Evolutionary conservation across 2,329 filamentous ascomycete species (phyloP).

Genomic region (Beauveria caledonica): DNA sequence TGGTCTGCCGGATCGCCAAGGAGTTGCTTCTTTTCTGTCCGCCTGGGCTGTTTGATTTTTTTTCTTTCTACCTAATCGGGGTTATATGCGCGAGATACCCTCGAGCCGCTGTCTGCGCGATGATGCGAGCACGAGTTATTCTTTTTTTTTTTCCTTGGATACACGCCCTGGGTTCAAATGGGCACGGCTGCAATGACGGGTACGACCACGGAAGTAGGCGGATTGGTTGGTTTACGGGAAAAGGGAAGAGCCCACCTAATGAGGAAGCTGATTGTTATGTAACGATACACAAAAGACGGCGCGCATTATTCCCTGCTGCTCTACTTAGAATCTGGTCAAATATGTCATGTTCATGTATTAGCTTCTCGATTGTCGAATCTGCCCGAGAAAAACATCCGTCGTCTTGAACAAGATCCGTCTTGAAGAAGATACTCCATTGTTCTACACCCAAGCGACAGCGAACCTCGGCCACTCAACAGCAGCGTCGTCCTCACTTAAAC

Average conservation of each 20-base stretch:
- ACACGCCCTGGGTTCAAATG: background rate
- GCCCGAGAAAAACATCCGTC: too few species aligned
- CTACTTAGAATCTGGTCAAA: background rate
- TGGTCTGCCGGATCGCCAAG: background rate
- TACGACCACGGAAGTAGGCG: background rate
- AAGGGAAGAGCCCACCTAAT: background rate
- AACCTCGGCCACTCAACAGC: background rate
- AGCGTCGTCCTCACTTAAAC: background rate
- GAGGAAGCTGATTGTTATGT: background rate
- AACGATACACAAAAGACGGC: background rate
- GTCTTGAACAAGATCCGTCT: too few species aligned
- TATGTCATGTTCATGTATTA: background rate
- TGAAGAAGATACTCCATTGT: background rate
- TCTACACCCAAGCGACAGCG: background rate
- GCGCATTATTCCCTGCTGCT: background rate
- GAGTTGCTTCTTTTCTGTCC: background rate
- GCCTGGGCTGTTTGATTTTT: background rate
- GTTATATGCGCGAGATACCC: slow-evolving; percentile 9
- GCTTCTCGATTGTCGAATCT: background rate
- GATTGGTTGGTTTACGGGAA: background rate
- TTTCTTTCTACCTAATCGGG: background rate
- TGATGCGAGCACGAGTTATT: slow-evolving; percentile 2
- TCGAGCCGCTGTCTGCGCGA: slow-evolving; percentile 7
- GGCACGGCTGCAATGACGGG: background rate
- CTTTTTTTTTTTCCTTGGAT: background rate